Base-by-base conservation (phyloP, 257 asterid species). In the Forsythia suspensa region DNA sequence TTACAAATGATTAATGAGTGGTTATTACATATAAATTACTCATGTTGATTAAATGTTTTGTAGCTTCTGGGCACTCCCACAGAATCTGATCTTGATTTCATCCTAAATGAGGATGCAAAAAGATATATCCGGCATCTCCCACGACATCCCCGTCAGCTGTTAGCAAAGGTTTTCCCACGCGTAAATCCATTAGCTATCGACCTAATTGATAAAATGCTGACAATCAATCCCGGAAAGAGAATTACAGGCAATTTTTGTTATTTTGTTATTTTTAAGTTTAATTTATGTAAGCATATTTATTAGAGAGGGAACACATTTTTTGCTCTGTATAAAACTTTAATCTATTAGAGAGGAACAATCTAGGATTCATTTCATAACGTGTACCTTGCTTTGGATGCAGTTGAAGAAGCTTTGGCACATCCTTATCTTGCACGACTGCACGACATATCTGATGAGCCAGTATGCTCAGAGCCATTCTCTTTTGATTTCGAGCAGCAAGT, bases 21-120 rank as follows among this genome's bases (percentile, higher is more conserved):
- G 9, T 52, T 5, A 13, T 18, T 52, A 52, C 34, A 29, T 0
- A 29, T 29, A 29, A 52, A 6, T 16, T 16, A 15, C 63, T 52
- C 9, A 52, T 52, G 63, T 18, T 52, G 63, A 18, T 52, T 18
- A 4, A 21, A 52, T 52, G 8, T 61, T 82, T 52, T 76, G 34
- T 79, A 95, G 99, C 96, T 96, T 86, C 88, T 96, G 38, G 99
- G 99, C 74, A 94, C 98, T 5, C 99, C 99, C 2, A 87, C 89
- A 4, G 99, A 96, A 29, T 76, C 98, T 12, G 99, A 96, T 79
- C 89, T 94, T 5, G 89, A 85, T 38, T 92, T 82, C 86, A 86
- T 91, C 65, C 78, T 87, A 71, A 94, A 89, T 16, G 97, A 94
- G 82, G 97, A 92, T 69, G 98, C 97, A 1, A 94, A 86, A 79